A percentile compares a stretch with the other conserved stretches of the same genome.
These are phyloP conservation scores for Ophidiomyces ophidiicola DNA, from an alignment of 2,329 filamentous ascomycete genomes.

Conservation along the genomic window DNA sequence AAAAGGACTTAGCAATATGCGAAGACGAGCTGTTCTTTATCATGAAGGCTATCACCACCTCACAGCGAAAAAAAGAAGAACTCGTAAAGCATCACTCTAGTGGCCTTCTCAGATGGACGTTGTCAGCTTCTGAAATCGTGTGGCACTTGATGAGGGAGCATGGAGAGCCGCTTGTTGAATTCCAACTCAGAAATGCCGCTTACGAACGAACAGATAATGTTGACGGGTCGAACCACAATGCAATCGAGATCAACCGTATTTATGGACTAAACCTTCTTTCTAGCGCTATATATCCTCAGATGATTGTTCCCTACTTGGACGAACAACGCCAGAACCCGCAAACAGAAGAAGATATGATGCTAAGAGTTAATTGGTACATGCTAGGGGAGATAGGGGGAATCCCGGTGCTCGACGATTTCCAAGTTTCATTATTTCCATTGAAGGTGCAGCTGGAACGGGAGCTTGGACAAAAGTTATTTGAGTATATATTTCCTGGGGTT, in stretches of 20 bases:
- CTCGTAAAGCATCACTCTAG: constrained; percentile 55
- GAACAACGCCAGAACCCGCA: constrained; percentile 43
- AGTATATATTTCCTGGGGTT: constrained; percentile 90
- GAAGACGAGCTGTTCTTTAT: constrained; percentile 98
- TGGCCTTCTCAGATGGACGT: constrained; percentile 78
- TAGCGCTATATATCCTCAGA: constrained; percentile 87
- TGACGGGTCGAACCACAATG: constrained; percentile 90
- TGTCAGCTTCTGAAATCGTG: constrained; percentile 87
- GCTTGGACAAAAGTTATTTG: constrained; percentile 82
- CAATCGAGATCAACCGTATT: constrained; percentile 76
- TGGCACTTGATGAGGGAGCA: constrained; percentile 90
- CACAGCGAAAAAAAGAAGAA: constrained; percentile 74
- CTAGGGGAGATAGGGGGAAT: constrained; percentile 96
- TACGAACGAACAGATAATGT: constrained; percentile 95
- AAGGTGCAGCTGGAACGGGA: constrained; percentile 89
- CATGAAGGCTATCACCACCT: constrained; percentile 98
- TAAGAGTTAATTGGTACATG: constrained; percentile 95
- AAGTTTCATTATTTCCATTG: constrained; percentile 83
- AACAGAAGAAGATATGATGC: constrained; percentile 62
- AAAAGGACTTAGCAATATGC: constrained; percentile 75
- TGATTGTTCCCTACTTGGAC: constrained; percentile 81
- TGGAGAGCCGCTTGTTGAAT: constrained; percentile 77
- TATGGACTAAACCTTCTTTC: constrained; percentile 80
- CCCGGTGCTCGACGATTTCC: constrained; percentile 91
- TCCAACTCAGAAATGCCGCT: constrained; percentile 79